Conservation (phyloP, 2,329 filamentous ascomycete genomes). For the Fragosphaeria purpurea region DNA sequence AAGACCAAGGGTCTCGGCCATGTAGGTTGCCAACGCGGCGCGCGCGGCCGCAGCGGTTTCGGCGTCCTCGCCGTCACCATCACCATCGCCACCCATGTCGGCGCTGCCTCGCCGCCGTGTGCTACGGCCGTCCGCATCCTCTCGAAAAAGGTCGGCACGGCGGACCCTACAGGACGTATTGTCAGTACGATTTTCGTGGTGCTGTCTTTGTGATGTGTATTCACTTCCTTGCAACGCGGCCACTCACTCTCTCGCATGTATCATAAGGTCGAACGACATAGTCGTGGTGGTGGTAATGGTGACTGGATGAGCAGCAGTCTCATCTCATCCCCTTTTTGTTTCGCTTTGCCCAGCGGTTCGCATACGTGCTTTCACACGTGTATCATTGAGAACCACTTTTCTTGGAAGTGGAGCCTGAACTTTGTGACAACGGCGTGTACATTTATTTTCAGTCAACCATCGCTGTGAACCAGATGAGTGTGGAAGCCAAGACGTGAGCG, state of each 20-base stretch:
- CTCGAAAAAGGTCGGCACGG: neutral
- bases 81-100: neutral
- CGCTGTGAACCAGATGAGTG: too few relatives aligned
- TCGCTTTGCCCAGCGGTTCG: too few relatives aligned
- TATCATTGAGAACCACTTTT: too few relatives aligned
- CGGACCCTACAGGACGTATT: neutral
- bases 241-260: constrained; percentile 4
- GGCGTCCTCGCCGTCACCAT: neutral
- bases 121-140: neutral
- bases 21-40: constrained; percentile 11
- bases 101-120: neutral
- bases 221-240: too few relatives aligned
- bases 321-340: too few relatives aligned
- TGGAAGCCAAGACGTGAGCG: too few relatives aligned
- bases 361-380: too few relatives aligned
- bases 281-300: neutral
- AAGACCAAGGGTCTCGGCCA: constrained; percentile 6
- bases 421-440: too few relatives aligned
- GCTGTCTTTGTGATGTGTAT: neutral
- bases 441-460: too few relatives aligned
- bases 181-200: neutral
- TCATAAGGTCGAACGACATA: constrained; percentile 5
- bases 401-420: too few relatives aligned
- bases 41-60: constrained; percentile 1
- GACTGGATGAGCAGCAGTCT: too few relatives aligned